phyloP scores from a whole-genome alignment of 2,329 filamentous ascomycete genomes.

The Monilinia fructicola region DNA sequence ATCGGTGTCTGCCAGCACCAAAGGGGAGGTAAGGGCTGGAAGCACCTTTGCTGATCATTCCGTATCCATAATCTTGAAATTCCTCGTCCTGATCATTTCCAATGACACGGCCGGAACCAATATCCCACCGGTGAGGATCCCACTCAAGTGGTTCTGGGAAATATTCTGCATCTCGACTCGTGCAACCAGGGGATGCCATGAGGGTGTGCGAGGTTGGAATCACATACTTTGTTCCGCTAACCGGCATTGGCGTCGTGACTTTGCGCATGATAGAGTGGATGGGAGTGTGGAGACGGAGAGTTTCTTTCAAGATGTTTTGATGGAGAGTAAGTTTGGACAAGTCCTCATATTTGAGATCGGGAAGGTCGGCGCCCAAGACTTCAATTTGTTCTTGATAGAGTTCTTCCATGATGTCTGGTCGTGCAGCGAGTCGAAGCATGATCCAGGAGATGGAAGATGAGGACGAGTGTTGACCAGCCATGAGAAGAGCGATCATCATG shows the following conservation, averaged over 20 bases:
- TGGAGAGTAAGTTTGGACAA: conserved; percentile 78
- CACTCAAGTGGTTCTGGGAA: conserved; percentile 82
- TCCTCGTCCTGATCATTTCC: conserved; percentile 60
- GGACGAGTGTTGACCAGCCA: conserved; percentile 89
- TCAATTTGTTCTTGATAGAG: conserved; percentile 79
- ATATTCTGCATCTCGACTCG: conserved; percentile 66
- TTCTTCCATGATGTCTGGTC: conserved; percentile 76
- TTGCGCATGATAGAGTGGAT: conserved; percentile 95
- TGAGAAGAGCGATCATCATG: conserved; percentile 91
- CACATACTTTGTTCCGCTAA: conserved; percentile 79
- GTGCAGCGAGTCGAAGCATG: conserved; percentile 73
- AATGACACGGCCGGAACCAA: conserved; percentile 57
- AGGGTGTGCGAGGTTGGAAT: conserved; percentile 80
- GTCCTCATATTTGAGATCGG: conserved; percentile 72
- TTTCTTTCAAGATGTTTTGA: conserved; percentile 85
- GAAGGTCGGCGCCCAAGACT: conserved; percentile 71
- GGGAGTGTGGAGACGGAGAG: conserved; percentile 83
- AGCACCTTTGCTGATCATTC: conserved; percentile 86
- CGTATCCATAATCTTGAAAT: conserved; percentile 92
- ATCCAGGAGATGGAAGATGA: conserved; percentile 85
- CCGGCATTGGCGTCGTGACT: conserved; percentile 82
- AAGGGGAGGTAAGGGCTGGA: conserved; percentile 91
- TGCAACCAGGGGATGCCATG: conserved; percentile 81
- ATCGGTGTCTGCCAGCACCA: conserved; percentile 87
- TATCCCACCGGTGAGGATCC: conserved; percentile 91